Base-by-base conservation (phyloP, 805 yeast genomes). In the Saturnispora quitensis region DNA sequence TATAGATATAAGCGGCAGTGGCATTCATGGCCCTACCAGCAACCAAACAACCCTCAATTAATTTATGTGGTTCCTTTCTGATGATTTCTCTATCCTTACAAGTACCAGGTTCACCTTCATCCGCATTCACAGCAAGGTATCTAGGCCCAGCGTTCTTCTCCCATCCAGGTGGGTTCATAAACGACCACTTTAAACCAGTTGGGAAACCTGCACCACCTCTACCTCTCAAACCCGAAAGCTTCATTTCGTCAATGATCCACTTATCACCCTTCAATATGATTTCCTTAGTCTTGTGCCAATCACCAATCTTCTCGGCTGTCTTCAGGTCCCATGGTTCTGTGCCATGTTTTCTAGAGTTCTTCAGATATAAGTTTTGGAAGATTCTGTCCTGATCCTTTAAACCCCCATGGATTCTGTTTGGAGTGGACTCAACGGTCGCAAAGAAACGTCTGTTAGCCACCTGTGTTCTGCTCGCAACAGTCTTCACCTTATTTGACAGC, bases 191-290 rank as follows among this genome's bases (percentile, higher is more conserved):
- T 63, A 87, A 77, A 33, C 96, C 96, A 24, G 89, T 80, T 50
- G 96, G 96, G 76, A 87, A 87, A 17, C 96, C 96, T 45, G 96
- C 96, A 63, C 96, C 96, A 54, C 96, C 96, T 69, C 96, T 81
- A 53, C 96, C 96, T 66, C 96, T 80, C 57, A 87, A 75, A 22
- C 95, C 95, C 22, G 90, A 83, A 61, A 80, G 77, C 67, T 87
- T 87, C 74, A 85, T 82, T 71, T 87, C 91, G 64, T 84, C 89
- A 62, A 88, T 87, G 68, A 87, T 87, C 96, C 96, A 87, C 55
- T 80, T 78, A 68, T 88, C 91, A 44, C 96, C 96, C 68, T 87
- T 87, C 55, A 81, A 69, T 40, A 87, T 67, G 60, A 87, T 81
- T 69, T 87, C 96, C 70, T 87, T 88, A 58, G 96, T 88, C 72